Evolutionary conservation across 169 alveolate species (phyloP).

Genomic region (Neospora caninum): DNA sequence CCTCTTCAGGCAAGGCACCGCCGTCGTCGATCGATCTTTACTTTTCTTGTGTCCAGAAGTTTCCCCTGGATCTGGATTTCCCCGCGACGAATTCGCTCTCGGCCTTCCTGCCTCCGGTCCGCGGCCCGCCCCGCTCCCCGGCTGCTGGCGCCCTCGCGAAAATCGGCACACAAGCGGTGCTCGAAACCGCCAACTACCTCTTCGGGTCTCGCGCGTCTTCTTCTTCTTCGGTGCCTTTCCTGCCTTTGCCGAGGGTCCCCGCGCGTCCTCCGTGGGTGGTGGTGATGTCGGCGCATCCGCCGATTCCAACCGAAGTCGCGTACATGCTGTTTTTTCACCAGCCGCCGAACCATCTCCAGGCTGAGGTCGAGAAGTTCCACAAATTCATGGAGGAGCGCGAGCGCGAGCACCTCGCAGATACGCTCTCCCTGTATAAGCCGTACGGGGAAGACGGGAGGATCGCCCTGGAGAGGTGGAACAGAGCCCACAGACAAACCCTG

Average conservation of each 20-base stretch:
- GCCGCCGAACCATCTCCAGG: constrained; percentile 26
- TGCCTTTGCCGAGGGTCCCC: not conserved
- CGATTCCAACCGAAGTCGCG: not conserved
- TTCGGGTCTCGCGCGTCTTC: not conserved
- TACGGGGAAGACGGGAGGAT: not conserved
- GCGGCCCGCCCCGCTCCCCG: not conserved
- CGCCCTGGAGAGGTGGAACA: not conserved
- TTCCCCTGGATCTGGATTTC: not conserved
- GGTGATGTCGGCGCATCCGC: not conserved
- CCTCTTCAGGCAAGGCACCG: not conserved
- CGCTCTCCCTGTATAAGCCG: not conserved
- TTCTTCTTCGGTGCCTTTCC: not conserved
- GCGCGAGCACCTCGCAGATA: not conserved
- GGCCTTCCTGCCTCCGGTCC: not conserved
- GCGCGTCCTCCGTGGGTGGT: not conserved
- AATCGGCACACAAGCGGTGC: not conserved
- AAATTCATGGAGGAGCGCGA: not conserved
- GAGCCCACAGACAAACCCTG: not conserved
- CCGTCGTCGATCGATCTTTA: not conserved
- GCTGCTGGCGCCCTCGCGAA: not conserved
- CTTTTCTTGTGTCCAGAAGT: not conserved
- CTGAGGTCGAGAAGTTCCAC: not conserved
- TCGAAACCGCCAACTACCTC: constrained; percentile 8
- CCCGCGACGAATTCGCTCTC: not conserved
- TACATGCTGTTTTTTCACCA: constrained; percentile 23